phyloP scores from a whole-genome alignment of 768 basidiomycete genomes.

The Hydnomerulius pinastri region DNA sequence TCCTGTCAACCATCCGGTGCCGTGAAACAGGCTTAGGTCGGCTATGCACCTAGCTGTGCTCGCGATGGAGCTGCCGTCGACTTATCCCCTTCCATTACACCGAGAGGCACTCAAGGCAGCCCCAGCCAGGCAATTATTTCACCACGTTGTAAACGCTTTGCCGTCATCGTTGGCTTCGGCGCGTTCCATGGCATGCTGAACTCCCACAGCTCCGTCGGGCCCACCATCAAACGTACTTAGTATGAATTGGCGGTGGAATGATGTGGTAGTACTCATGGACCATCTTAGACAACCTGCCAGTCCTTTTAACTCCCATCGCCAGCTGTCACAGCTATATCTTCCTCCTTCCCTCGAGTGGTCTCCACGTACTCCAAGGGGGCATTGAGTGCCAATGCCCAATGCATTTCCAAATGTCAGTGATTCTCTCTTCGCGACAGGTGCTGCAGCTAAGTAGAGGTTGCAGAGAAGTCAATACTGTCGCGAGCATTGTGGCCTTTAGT shows the following conservation, averaged over 20 bases:
- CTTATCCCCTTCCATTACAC: not conserved
- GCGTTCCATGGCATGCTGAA: not conserved
- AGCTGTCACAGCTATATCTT: not conserved
- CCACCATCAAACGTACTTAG: not conserved
- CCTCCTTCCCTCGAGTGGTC: not conserved
- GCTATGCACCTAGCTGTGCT: too few relatives aligned
- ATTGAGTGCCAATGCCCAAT: slow-evolving; percentile 2
- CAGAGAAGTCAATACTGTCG: not conserved
- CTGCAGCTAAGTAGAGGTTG: too few relatives aligned
- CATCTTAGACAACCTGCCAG: not conserved
- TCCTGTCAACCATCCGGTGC: too few relatives aligned
- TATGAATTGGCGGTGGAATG: not conserved
- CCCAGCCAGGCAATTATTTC: too few relatives aligned
- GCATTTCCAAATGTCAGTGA: slow-evolving; percentile 3
- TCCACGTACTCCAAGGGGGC: not conserved
- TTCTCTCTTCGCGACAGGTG: not conserved
- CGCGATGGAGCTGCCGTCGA: too few relatives aligned
- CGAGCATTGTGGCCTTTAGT: slow-evolving; percentile 7
- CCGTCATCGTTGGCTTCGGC: not conserved
- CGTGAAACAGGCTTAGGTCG: too few relatives aligned
- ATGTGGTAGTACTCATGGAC: not conserved
- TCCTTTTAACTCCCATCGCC: not conserved
- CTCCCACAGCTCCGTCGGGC: not conserved
- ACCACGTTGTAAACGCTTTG: not conserved
- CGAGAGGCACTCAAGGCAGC: not conserved